Evolutionary conservation across 208 protist genomes (phyloP).

Genomic region (Wallacemonas sp.): DNA sequence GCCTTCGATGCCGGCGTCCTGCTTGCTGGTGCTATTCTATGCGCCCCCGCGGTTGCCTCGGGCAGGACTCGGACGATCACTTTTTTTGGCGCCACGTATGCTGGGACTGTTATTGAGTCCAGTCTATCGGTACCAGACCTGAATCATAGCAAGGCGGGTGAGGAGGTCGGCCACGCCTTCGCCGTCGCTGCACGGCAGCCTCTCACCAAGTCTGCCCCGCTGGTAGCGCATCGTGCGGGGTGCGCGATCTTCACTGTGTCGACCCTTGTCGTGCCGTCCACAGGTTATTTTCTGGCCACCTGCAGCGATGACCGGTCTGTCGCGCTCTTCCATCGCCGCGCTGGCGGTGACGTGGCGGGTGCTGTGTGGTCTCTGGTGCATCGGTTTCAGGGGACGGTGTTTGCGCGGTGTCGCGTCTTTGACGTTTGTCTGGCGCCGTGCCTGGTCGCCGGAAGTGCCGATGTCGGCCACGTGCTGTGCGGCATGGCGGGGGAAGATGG

Average conservation of each 20-base stretch:
- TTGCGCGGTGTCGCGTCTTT: slow-evolving; percentile 67
- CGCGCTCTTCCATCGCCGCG: slow-evolving; percentile 26
- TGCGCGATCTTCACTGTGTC: slow-evolving; percentile 74
- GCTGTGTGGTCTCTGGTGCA: slow-evolving; percentile 34
- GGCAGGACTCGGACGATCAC: neutral
- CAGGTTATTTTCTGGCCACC: slow-evolving; percentile 30
- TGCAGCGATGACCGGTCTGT: slow-evolving; percentile 80
- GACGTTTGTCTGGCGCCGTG: slow-evolving; percentile 35
- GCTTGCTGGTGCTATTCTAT: neutral
- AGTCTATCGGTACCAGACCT: slow-evolving; percentile 2
- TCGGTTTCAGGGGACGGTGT: slow-evolving; percentile 27
- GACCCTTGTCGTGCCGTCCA: neutral
- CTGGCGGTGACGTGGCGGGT: neutral
- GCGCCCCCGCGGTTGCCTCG: neutral
- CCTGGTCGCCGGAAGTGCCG: no score
- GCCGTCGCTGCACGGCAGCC: no score
- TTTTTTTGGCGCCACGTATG: slow-evolving; percentile 60
- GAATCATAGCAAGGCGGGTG: no score
- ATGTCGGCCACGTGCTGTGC: slow-evolving; percentile 12
- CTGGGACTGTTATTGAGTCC: slow-evolving; percentile 52
- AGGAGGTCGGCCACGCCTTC: no score
- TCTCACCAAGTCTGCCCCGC: neutral
- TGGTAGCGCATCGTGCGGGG: slow-evolving; percentile 41
- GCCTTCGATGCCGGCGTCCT: slow-evolving; percentile 5
- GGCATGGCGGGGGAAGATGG: slow-evolving; percentile 65